Evolutionary conservation across 345 rosid species (phyloP).

Genomic region (Syzygium grande): DNA sequence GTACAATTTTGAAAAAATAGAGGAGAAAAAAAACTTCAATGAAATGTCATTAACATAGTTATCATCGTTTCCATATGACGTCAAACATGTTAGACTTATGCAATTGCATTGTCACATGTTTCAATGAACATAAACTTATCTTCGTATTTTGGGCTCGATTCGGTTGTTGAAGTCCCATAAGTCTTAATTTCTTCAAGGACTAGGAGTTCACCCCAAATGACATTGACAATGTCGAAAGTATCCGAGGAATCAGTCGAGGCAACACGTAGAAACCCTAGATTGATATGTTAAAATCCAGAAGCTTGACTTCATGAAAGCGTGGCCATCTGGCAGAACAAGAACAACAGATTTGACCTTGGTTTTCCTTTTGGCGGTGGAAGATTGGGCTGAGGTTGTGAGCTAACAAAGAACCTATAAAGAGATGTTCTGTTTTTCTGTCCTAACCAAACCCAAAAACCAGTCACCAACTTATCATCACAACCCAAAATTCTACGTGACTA

Average conservation of each 20-base stretch:
- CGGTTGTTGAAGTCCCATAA: not conserved
- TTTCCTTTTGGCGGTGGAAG: not conserved
- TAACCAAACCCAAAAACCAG: not conserved
- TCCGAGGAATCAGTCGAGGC: not conserved
- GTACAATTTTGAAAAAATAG: not conserved
- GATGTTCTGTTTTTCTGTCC: not conserved
- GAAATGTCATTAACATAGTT: not conserved
- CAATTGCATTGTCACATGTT: not conserved
- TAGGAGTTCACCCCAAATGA: too few relatives aligned
- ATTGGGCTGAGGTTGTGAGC: not conserved
- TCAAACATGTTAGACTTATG: not conserved
- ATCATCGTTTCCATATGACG: not conserved
- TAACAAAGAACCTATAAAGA: not conserved
- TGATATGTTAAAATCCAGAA: not conserved
- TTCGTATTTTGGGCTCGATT: not conserved
- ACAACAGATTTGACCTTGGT: not conserved
- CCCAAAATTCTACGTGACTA: not conserved
- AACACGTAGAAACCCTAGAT: not conserved
- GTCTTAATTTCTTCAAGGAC: not conserved
- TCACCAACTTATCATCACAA: not conserved
- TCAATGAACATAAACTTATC: not conserved
- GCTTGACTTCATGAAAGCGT: not conserved
- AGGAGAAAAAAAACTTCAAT: not conserved
- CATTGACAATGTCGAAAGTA: too few relatives aligned
- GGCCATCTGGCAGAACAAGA: not conserved